A percentile compares a stretch with the other conserved stretches of the same genome.
phyloP scores from a whole-genome alignment of 2,329 filamentous ascomycete species.

The Fusarium sp. region DNA sequence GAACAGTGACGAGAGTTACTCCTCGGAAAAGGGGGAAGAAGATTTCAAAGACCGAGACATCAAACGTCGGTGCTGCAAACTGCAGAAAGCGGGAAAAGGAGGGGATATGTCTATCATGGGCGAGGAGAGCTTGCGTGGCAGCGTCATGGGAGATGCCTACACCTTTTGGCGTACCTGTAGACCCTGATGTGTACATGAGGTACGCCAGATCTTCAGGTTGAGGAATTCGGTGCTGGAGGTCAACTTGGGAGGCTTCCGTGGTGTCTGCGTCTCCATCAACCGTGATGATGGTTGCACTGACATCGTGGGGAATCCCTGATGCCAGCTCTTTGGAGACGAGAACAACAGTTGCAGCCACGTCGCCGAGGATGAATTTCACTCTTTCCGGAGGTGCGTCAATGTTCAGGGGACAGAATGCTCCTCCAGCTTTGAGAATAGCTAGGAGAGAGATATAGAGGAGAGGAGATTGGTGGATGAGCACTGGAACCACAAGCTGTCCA shows the following conservation, averaged over 20 bases:
- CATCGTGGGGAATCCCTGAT: conserved; percentile 52
- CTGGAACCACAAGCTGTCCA: conserved; percentile 71
- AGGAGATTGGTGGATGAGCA: conserved; percentile 82
- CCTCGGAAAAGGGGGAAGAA: conserved; percentile 87
- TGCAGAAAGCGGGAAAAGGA: conserved; percentile 84
- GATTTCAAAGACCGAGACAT: conserved; percentile 94
- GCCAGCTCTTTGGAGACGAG: conserved; percentile 69
- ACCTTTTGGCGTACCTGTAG: conserved; percentile 89
- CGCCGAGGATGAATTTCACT: conserved; percentile 82
- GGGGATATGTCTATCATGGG: conserved; percentile 84
- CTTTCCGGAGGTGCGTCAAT: conserved; percentile 82
- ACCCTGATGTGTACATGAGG: conserved; percentile 94
- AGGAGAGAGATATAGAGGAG: conserved; percentile 82
- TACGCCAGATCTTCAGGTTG: conserved; percentile 73
- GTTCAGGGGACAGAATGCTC: conserved; percentile 86
- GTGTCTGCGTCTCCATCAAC: conserved; percentile 46
- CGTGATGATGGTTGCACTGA: conserved; percentile 50
- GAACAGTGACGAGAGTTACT: conserved; percentile 77
- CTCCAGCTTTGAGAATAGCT: conserved; percentile 83
- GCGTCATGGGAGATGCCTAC: conserved; percentile 85
- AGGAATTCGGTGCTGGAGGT: conserved; percentile 30
- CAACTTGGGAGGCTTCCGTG: not conserved
- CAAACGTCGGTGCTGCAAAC: conserved; percentile 92
- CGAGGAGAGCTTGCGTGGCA: conserved; percentile 83
- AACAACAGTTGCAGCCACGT: conserved; percentile 77